phyloP scores from a whole-genome alignment of 176 grass and related monocot genomes.

The Bromus sterilis region DNA sequence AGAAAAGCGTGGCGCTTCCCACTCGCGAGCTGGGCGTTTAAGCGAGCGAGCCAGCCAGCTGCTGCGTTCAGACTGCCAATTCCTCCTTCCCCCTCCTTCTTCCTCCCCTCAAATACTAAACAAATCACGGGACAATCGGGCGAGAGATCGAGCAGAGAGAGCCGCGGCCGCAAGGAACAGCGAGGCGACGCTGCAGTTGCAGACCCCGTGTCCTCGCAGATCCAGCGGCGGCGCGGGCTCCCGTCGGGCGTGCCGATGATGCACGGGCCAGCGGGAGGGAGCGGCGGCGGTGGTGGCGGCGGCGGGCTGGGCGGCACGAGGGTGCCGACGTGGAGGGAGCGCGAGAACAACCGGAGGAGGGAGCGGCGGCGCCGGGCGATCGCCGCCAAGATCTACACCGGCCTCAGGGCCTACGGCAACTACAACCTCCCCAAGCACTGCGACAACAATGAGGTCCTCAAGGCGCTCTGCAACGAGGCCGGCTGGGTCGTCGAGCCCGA shows the following conservation, averaged over 20 bases:
- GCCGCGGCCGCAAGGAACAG: neutral
- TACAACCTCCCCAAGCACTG: conserved; percentile 99
- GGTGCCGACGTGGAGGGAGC: conserved; percentile 95
- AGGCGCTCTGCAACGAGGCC: conserved; percentile 97
- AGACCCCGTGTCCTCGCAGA: conserved; percentile 7
- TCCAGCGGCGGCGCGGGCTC: neutral
- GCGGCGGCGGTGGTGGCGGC: neutral
- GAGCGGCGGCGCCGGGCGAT: conserved; percentile 87
- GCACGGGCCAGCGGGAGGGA: conserved; percentile 8
- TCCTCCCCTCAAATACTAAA: conserved; percentile 33
- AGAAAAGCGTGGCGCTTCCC: neutral
- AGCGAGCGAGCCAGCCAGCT: neutral
- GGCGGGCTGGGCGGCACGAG: conserved; percentile 58
- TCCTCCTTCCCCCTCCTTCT: neutral
- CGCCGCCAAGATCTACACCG: conserved; percentile 92
- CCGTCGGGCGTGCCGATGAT: conserved; percentile 7
- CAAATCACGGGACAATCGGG: conserved; percentile 5
- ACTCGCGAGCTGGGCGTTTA: neutral
- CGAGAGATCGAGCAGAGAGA: neutral
- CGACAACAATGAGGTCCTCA: conserved; percentile 99
- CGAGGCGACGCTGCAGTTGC: neutral
- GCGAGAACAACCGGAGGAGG: conserved; percentile 92
- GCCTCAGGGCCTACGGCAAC: conserved; percentile 82
- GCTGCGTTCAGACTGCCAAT: conserved; percentile 30
- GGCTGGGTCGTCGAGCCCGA: conserved; percentile 89